Base-by-base conservation (phyloP, 2,329 filamentous ascomycete species). In the Trematosphaeria pertusa region DNA sequence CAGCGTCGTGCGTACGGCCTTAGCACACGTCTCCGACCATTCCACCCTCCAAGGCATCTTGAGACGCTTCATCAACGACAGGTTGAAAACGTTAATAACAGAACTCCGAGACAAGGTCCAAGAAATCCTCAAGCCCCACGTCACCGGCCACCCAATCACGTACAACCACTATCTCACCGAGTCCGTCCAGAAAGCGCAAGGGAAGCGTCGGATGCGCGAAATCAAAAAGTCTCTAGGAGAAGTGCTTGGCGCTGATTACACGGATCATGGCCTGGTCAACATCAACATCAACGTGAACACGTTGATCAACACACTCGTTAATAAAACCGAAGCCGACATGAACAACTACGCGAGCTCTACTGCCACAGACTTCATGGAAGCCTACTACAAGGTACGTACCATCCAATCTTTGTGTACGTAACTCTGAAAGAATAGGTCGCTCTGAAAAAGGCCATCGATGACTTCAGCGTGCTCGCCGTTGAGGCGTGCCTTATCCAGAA, bases 151-250 rank as follows among this genome's bases (percentile, higher is more conserved):
- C 28, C 61, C 52, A 0, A 70, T 70, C 32, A 74, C 69, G 0
- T 74, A 73, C 52, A 72, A 74, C 31, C 70, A 71, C 30, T 64
- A 66, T n/a, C 62, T 71, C 24, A 69, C 67, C 3, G 64, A 65
- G 12, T 68, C 50, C 11, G 61, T 75, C 2, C 66, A 73, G 53
- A 69, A 68, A 36, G 48, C 52, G 8, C 58, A 66, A 35, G 30
- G 36, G 10, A 39, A 42, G 30, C 46, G 60, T 7, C 58, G 40
- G 2, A 30, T 38, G 2, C 43, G 32, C 2, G 54, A 54, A 14
- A 39, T 63, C 12, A 49, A 53, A 26, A 46, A 48, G 6, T 43
- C 47, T 12, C n/a, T 66, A 7, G 42, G 52, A 32, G 14, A 30
- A 1, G 28, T 52, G 14, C 24, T 56, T 38, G 55, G 58, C 0